Evolutionary conservation across 2,329 filamentous ascomycete genomes (phyloP), one percentile per base, ranked within the genome.

Genomic region (Calonectria pseudoturangicola): DNA sequence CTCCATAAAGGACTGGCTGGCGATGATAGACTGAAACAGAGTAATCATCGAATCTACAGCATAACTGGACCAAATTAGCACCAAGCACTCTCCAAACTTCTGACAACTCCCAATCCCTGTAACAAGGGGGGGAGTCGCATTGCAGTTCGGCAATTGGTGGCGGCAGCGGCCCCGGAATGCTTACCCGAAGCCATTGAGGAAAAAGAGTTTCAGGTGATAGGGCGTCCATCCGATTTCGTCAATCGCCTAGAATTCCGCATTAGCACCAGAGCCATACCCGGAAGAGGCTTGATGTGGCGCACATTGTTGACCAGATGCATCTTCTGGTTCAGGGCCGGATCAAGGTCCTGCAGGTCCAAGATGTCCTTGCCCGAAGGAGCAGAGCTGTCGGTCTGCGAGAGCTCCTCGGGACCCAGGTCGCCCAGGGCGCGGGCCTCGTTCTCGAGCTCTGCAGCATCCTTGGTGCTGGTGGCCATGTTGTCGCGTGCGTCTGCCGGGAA

Each of bases 251-350:
- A 27, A 30, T 3, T 16, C n/a, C 27, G 39, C n/a, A 41, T 21
- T 50, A 67, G 43, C 13, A 43, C 10, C 16, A 36, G 30, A 7
- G 50, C 3, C 8, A 21, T 41, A 21, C 15, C 25, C 12, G 30
- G 47, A 54, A 21, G 4, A 36, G 66, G 30, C 28, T 43, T 12
- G 43, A 18, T 18, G 30, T 27, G 18, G 41, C 88, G 83, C 77
- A 91, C 91, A 81, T 94, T 89, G 80, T 94, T 94, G 72, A 94
- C 88, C 33, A 94, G 85, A 76, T 92, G 88, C 91, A 93, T 94
- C 81, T 94, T 93, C 48, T 88, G 88, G 76, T 90, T 90, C 54
- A 93, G 83, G 1, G 89, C 91, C 5, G 90, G 89, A 79, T 93
- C 92, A 33, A 90, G 83, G 77, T 90, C 87, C 81, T 93, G 89